Evolutionary conservation across 2,329 filamentous ascomycete species (phyloP), one percentile per base, ranked within the genome.

Genomic region (Aulographum hederae): DNA sequence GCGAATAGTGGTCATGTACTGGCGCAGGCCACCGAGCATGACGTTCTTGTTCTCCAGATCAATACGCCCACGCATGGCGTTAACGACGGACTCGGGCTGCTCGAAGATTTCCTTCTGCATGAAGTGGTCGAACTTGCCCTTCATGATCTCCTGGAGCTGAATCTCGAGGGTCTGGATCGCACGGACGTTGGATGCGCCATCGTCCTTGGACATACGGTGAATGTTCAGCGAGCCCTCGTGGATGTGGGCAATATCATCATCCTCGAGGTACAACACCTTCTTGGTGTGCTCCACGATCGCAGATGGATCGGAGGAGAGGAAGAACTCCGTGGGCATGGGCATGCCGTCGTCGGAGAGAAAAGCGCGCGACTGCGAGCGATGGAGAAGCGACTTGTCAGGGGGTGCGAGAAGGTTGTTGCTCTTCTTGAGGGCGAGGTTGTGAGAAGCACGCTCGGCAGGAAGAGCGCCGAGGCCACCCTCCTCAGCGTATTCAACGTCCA

Each of bases 101-200:
- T 98, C 89, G 57, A 98, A 98, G 51, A 98, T 98, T 59, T 98
- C 89, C 73, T 98, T 98, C 58, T 98, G 89, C 89, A 98, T 98
- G 69, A 94, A 98, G 65, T 98, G 89, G 58, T 98, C 89, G 60
- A 95, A 98, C 56, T 89, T 91, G 59, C 89, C 89, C 77, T 98
- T 98, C 89, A 98, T 98, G 61, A 98, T 98, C 67, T 98, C 85
- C 66, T 98, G 89, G 41, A 98, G 77, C 67, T 98, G 84, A 31
- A 98, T 79, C 67, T 98, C 89, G 34, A 98, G 73, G 34, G 89
- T 98, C 69, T 98, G 89, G 56, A 98, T 98, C 47, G 80, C 82
- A 55, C 89, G 85, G 46, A 95, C 84, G 53, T 95, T 94, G 60
- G 82, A 92, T 52, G 79, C 85, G 44, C 86, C 86, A 53, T 95